Evolutionary conservation across 345 rosid genomes (phyloP).

Genomic region (Moricandia moricandioides): DNA sequence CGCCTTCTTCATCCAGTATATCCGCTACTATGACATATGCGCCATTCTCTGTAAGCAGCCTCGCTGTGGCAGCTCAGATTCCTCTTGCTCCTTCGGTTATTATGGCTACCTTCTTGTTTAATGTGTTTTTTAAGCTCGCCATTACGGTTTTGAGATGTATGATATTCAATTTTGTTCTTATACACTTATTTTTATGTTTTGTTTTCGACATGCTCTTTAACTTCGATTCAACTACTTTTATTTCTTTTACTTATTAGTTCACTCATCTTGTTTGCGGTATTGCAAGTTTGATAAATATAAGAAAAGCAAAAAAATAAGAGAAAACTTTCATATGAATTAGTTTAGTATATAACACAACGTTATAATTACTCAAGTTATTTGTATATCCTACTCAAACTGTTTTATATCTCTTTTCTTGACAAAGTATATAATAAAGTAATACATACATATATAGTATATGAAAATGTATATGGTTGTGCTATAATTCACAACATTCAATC

Average conservation of each 20-base stretch:
- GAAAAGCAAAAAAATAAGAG: neutral
- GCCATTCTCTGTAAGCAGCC: slow-evolving; percentile 58
- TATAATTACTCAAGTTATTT: neutral
- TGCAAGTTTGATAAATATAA: neutral
- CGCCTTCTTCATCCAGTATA: slow-evolving; percentile 59
- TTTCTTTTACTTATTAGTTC: slow-evolving; percentile 32
- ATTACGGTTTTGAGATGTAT: neutral
- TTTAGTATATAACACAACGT: neutral
- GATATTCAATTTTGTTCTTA: neutral
- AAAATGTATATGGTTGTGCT: no score
- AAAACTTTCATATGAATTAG: neutral
- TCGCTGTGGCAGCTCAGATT: slow-evolving; percentile 80
- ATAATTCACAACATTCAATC: no score
- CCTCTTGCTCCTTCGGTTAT: slow-evolving; percentile 91
- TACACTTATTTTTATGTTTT: neutral
- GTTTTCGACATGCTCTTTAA: slow-evolving; percentile 21
- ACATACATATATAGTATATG: no score
- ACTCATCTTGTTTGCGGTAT: slow-evolving; percentile 25
- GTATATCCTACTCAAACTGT: neutral
- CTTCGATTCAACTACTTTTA: slow-evolving; percentile 11
- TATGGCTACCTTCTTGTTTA: slow-evolving; percentile 61
- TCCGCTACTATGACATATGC: slow-evolving; percentile 77
- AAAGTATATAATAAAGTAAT: neutral
- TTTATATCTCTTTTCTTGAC: neutral
- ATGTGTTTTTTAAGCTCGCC: slow-evolving; percentile 29